Base-by-base conservation (phyloP, 768 basidiomycete species). In the Hirschioporus abietinus region DNA sequence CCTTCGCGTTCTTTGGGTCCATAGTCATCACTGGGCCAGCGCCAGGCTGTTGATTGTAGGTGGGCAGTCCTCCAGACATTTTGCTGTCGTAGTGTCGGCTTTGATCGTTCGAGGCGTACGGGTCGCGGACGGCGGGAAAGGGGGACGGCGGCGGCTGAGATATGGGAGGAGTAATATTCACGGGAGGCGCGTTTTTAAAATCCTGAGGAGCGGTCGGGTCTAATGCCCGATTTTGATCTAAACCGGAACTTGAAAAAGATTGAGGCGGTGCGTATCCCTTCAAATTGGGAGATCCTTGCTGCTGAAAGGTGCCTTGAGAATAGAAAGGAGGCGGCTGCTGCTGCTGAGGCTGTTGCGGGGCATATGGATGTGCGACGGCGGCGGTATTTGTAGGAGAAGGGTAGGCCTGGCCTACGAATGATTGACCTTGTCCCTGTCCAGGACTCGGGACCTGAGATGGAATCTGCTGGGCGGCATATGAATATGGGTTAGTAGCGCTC, bases 1-100 rank as follows among this genome's bases (percentile, higher is more conserved):
- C 74, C 64, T 66, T 35, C 12, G 69, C 71, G 65, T 77, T 77
- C n/a, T 68, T 69, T 20, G 58, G 58, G 23, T 64, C 67, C 64
- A 69, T 69, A 58, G 61, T 60, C 70, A 72, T 72, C 34, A 58
- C 58, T 2, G 67, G 71, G n/a, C 24, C 65, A 27, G 64, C 63
- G 15, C 36, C 34, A 20, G 72, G 72, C 65, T 72, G 72, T 61
- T 52, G 42, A 1, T 1, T 15, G 42, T 52, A 52, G 3, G 42
- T 15, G 42, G 42, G 42, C 12, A 52, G 30, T 30, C 30, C 30
- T 52, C 42, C 42, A 52, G 42, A 52, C 42, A 52, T 52, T 1
- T 12, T 20, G 42, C 12, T 52, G 20, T 52, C 20, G 15, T 52
- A 20, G 15, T 52, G 42, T 30, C 30, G 30, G 30, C 30, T 30